A percentile compares a stretch with the other conserved stretches of the same genome.
Evolutionary conservation across 768 basidiomycete genomes (phyloP).

Genomic region (Tulasnella calospora): DNA sequence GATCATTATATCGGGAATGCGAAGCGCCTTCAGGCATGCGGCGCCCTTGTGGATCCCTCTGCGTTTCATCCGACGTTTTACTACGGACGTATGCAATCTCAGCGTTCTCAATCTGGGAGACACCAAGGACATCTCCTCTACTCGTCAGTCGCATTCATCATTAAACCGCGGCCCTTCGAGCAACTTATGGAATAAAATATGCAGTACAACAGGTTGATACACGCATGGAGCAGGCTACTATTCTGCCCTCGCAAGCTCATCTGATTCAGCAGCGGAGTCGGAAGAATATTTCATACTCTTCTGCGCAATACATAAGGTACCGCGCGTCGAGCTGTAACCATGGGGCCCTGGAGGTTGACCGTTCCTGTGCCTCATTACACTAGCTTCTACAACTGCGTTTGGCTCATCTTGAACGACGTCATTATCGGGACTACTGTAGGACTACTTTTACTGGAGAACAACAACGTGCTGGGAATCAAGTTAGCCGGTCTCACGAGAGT

Average conservation of each 20-base stretch:
- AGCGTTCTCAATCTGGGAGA: slow-evolving; percentile 29
- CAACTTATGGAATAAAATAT: neutral
- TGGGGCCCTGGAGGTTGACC: neutral
- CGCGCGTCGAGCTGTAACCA: neutral
- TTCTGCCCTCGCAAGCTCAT: slow-evolving; percentile 35
- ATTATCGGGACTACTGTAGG: slow-evolving; percentile 75
- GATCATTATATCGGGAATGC: neutral
- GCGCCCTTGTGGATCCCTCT: neutral
- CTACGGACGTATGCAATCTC: neutral
- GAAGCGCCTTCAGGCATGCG: neutral
- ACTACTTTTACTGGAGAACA: slow-evolving; percentile 64
- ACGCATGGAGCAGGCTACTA: slow-evolving; percentile 51
- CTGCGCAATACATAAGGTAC: neutral
- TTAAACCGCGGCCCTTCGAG: neutral
- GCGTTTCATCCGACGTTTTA: neutral
- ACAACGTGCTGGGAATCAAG: slow-evolving; percentile 43
- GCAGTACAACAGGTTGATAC: slow-evolving; percentile 60
- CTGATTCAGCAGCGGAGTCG: neutral
- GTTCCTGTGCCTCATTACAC: neutral
- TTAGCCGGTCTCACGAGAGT: slow-evolving; percentile 43
- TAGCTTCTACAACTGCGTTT: slow-evolving; percentile 87
- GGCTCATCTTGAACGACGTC: slow-evolving; percentile 87
- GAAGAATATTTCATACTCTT: neutral
- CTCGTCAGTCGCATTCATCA: slow-evolving; percentile 33
- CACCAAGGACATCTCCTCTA: slow-evolving; percentile 44